phyloP scores from a whole-genome alignment of 345 rosid genomes.

The Eucalyptus polybractea region DNA sequence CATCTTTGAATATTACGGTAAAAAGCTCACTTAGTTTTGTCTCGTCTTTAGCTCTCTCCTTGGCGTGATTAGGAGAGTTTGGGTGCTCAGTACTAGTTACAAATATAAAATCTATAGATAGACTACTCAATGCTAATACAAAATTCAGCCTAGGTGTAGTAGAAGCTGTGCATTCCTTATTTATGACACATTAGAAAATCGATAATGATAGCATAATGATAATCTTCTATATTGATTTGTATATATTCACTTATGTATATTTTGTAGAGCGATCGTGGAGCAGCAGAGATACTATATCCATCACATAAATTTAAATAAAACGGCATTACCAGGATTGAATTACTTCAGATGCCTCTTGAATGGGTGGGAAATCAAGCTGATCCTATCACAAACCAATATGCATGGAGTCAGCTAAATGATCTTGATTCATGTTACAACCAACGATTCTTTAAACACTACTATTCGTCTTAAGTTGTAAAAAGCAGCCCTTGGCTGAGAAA shows the following conservation, averaged over 20 bases:
- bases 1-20: no score
- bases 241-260: neutral
- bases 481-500: no score
- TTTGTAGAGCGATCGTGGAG: constrained; percentile 69
- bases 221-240: neutral
- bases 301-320: constrained; percentile 12
- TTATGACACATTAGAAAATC: no score
- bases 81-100: no score
- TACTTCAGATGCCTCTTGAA: constrained; percentile 22
- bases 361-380: constrained; percentile 63
- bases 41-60: no score
- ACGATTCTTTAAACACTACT: constrained; percentile 1
- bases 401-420: constrained; percentile 43
- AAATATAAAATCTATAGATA: rapidly evolving
- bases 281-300: constrained; percentile 31
- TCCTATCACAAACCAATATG: constrained; percentile 50
- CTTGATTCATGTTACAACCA: constrained; percentile 69
- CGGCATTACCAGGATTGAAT: rapidly evolving
- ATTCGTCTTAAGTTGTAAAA: neutral
- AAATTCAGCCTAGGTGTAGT: no score
- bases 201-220: no score
- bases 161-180: no score
- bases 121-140: no score
- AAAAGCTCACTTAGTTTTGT: no score
- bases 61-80: no score